Evolutionary conservation across 495 filamentous ascomycete genomes (phyloP), one percentile per base, ranked within the genome.

Genomic region (Hyaloscypha hepaticicola): DNA sequence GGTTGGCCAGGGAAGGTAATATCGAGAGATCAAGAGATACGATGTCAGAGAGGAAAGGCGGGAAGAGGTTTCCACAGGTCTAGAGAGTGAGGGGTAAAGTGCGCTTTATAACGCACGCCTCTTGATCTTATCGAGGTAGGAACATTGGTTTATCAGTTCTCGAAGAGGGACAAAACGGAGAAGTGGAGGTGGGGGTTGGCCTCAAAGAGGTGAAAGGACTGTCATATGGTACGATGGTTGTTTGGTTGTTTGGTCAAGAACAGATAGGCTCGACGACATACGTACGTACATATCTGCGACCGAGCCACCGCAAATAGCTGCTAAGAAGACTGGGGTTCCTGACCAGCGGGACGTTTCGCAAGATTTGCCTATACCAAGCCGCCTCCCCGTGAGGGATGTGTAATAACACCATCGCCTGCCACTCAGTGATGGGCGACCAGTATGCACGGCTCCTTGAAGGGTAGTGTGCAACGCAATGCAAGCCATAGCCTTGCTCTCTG

Each of bases 131-230:
- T 53, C 50, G 50, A 24, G 11, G 50, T 5, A 53, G 5, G 22
- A 53, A 53, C 50, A 53, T 53, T 53, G 50, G 26, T 6, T 50
- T 53, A 53, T 53, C 50, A 53, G 26, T 53, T 24, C 16, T 45
- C 38, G 3, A 16, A 45, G 38, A 45, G 14, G 41, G 8, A 60
- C 24, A 55, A 48, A 29, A 58, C 24, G 52, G 52, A 33, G 61
- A 58, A 58, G 21, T 12, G 12, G 57, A 24, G 11, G 34, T 45
- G 38, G 38, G n/a, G 34, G n/a, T 61, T 29, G 9, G 34, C 53
- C 22, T 45, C 6, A 52, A 55, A 65, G 41, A 55, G 63, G 63
- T 19, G 34, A 60, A 60, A 65, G 38, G 16, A 60, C 21, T 27
- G 48, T 22, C 27, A 53, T 52, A 61, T 61, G 59, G 59, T 53